These are phyloP conservation scores for Phaeosphaeria sp. DNA, from an alignment of 2,329 filamentous ascomycete species.

Conservation along the genomic window DNA sequence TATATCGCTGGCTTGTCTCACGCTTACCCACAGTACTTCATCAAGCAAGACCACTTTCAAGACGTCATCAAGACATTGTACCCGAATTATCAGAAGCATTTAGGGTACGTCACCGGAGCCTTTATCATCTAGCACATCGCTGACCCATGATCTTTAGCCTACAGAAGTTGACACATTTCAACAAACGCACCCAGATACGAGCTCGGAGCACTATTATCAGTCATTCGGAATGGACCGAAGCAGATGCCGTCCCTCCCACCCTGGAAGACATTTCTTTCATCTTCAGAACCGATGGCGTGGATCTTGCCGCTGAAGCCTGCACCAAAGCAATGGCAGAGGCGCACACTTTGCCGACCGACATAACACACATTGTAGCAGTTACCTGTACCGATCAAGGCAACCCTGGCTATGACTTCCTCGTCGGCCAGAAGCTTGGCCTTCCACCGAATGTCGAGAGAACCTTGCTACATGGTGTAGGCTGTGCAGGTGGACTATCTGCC, in stretches of 20 bases:
- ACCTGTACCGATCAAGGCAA: conserved; percentile 49
- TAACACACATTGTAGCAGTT: conserved; percentile 50
- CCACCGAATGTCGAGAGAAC: conserved; percentile 38
- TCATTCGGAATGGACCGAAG: conserved; percentile 12
- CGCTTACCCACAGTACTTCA: conserved; percentile 20
- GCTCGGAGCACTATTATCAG: conserved; percentile 19
- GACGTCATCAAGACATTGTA: conserved; percentile 14
- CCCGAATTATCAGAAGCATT: conserved; percentile 12
- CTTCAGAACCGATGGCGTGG: conserved; percentile 39
- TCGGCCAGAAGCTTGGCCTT: conserved; percentile 42
- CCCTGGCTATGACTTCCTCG: conserved; percentile 49
- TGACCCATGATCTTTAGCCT: conserved; percentile 12
- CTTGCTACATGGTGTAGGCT: conserved; percentile 49
- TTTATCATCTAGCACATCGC: background rate
- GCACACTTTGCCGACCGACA: conserved; percentile 20
- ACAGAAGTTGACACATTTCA: conserved; percentile 22
- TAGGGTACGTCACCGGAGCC: conserved; percentile 9
- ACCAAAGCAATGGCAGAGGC: conserved; percentile 43
- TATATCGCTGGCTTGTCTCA: conserved; percentile 28
- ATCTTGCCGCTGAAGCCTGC: conserved; percentile 41
- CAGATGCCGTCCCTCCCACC: conserved; percentile 15
- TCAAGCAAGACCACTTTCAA: conserved; percentile 18
- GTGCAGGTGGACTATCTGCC: conserved; percentile 48
- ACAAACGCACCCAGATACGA: conserved; percentile 17
- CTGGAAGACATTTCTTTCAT: conserved; percentile 34